phyloP scores from a whole-genome alignment of 768 basidiomycete species.

The Mycena albidolilacea region DNA sequence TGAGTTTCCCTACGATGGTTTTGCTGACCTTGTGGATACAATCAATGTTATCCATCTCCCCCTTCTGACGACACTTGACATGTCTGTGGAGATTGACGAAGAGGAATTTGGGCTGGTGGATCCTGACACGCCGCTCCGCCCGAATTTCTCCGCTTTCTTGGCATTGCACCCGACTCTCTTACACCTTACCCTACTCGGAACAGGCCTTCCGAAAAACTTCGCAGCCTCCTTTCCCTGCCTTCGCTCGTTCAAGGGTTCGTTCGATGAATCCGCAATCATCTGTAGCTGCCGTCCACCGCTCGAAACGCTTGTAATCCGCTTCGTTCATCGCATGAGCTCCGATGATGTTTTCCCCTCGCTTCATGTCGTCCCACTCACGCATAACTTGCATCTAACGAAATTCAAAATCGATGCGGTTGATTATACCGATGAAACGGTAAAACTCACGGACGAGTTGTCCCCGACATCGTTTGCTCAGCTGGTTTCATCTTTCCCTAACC shows the following conservation, averaged over 20 bases:
- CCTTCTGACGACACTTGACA: background rate
- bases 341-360: background rate
- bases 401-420: background rate
- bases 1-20: background rate
- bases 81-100: background rate
- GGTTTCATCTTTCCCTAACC: slow-evolving; percentile 29
- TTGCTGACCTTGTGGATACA: background rate
- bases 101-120: background rate
- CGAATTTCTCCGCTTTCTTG: slow-evolving; percentile 10
- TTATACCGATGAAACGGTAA: background rate
- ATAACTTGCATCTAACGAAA: background rate
- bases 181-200: background rate
- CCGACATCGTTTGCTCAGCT: slow-evolving; percentile 12
- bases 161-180: slow-evolving; percentile 3
- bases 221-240: background rate
- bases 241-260: slow-evolving; percentile 20
- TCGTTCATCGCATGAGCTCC: background rate
- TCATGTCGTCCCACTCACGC: background rate
- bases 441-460: slow-evolving; percentile 4
- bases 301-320: slow-evolving; percentile 3
- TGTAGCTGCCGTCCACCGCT: background rate
- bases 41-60: slow-evolving; percentile 7
- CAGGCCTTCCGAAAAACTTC: background rate
- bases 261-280: background rate
- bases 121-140: background rate